Evolutionary conservation across 2,329 filamentous ascomycete genomes (phyloP).

Genomic region (Tricladium varicosporioides): DNA sequence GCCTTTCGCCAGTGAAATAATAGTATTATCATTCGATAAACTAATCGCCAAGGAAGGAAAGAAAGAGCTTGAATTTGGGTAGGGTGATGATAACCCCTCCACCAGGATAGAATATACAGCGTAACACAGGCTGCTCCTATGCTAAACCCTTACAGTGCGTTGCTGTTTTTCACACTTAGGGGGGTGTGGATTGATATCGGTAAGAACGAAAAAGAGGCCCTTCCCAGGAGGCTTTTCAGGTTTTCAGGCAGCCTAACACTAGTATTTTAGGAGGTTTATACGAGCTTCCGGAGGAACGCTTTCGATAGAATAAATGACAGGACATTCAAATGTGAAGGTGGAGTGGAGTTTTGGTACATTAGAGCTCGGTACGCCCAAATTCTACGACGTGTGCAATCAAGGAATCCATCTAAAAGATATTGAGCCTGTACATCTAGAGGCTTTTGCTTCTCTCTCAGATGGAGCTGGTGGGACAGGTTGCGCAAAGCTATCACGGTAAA

Average conservation of each 20-base stretch:
- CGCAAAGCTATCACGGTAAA: constrained; percentile 53
- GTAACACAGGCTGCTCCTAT: no score
- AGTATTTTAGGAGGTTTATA: background rate
- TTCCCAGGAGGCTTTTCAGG: background rate
- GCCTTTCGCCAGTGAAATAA: no score
- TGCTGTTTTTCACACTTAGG: background rate
- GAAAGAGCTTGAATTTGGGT: no score
- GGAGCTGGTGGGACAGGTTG: constrained; percentile 54
- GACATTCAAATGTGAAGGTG: background rate
- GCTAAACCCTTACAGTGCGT: no score
- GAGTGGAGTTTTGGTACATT: background rate
- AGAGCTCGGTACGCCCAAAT: background rate
- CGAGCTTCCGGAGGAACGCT: background rate
- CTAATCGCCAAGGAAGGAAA: no score
- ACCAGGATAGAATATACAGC: no score
- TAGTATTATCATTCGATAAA: no score
- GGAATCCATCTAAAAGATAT: background rate
- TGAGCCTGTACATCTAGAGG: background rate
- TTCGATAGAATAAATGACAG: background rate
- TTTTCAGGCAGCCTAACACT: background rate
- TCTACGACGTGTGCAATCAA: background rate
- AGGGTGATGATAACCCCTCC: no score
- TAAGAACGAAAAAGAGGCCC: background rate
- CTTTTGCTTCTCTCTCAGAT: background rate
- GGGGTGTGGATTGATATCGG: background rate